Conservation (phyloP, 306 rosid genomes). For the Ochetophila trinervis region DNA sequence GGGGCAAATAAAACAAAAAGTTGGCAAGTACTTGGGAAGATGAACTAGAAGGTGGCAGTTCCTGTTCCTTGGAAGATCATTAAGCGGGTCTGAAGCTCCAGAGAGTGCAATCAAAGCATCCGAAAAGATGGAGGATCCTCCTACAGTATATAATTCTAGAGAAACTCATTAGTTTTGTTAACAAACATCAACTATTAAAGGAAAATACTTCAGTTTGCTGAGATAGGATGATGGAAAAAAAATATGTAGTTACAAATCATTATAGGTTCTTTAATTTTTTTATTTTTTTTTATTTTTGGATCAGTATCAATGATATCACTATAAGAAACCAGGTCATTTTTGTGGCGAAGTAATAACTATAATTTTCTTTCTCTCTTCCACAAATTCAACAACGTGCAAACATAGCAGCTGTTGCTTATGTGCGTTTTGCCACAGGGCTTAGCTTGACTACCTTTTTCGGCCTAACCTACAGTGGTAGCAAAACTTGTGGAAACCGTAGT, state of each 20-base stretch:
- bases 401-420: too few species aligned
- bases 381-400: too few species aligned
- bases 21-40: conserved; percentile 63
- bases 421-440: too few species aligned
- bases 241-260: too few species aligned
- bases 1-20: conserved; percentile 62
- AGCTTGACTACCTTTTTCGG: too few species aligned
- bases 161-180: conserved; percentile 17
- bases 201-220: background rate
- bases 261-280: too few species aligned
- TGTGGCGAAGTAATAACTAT: too few species aligned
- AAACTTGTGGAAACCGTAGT: too few species aligned
- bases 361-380: too few species aligned
- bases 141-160: conserved; percentile 18
- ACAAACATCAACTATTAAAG: conserved; percentile 4
- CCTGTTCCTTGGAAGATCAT: conserved; percentile 45
- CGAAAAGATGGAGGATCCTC: conserved; percentile 43
- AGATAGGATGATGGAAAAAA: conserved; percentile 4
- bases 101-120: conserved; percentile 43
- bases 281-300: conserved; percentile 1
- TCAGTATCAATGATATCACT: background rate
- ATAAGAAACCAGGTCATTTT: too few species aligned
- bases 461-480: too few species aligned
- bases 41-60: conserved; percentile 60
- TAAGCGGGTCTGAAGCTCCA: conserved; percentile 34